Conservation (phyloP, 495 filamentous ascomycete species). For the Schizothecium vesticola region DNA sequence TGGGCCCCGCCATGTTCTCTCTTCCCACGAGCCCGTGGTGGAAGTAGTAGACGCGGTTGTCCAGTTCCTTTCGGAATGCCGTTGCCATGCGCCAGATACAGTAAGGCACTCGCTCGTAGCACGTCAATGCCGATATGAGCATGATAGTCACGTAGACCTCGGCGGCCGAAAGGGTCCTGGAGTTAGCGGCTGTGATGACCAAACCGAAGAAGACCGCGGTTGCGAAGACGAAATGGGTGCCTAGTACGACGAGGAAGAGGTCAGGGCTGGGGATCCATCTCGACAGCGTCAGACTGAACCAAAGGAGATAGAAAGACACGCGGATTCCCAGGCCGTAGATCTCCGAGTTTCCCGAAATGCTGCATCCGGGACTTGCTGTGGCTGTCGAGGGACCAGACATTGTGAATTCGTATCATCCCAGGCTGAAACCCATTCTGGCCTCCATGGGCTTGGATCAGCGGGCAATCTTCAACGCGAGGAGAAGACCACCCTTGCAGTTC, state of each 20-base stretch:
- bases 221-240: slow-evolving; percentile 16
- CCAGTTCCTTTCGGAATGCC: slow-evolving; percentile 13
- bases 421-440: not conserved
- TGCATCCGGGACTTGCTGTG: slow-evolving; percentile 4
- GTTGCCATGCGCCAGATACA: slow-evolving; percentile 31
- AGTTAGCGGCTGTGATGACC: slow-evolving; percentile 1
- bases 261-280: slow-evolving; percentile 17
- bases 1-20: slow-evolving; percentile 5
- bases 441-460: not conserved
- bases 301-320: slow-evolving; percentile 33
- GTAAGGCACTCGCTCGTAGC: slow-evolving; percentile 28
- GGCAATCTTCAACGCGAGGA: not conserved
- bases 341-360: slow-evolving; percentile 12
- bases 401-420: not conserved
- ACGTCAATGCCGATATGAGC: slow-evolving; percentile 28
- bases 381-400: not conserved
- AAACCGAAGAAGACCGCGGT: slow-evolving; percentile 22
- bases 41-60: slow-evolving; percentile 1
- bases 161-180: slow-evolving; percentile 3
- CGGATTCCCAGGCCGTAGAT: slow-evolving; percentile 35
- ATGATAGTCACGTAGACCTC: slow-evolving; percentile 35
- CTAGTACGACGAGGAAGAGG: slow-evolving; percentile 11
- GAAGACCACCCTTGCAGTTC: not conserved
- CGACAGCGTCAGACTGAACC: slow-evolving; percentile 22
- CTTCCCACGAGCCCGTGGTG: not conserved